Evolutionary conservation across 2,329 filamentous ascomycete genomes (phyloP), one percentile per base, ranked within the genome.

Genomic region (Cryphonectria parasitica): DNA sequence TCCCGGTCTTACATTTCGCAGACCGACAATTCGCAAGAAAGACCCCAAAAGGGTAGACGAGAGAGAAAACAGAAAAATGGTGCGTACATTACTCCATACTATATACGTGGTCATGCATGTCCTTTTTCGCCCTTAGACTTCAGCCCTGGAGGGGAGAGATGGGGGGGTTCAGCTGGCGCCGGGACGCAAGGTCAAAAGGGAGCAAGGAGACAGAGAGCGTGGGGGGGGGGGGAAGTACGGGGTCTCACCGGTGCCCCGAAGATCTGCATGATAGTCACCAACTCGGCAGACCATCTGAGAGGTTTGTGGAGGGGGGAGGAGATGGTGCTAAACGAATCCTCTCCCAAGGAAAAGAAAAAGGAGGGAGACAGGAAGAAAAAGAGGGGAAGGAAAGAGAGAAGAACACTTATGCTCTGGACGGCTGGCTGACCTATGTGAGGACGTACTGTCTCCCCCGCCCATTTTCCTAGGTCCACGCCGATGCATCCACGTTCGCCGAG

Each of bases 401-500:
- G 15, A 49, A 17, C 13, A 49, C 25, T 15, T 56, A 11, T 58
- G 15, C 22, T 13, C n/a, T 28, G 54, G 15, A 11, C n/a, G 45
- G 52, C 36, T 58, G n/a, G 31, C 34, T 31, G 17, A 31, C 34
- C 6, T 8, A n/a, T 54, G n/a, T 43, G 31, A 25, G 19, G 7
- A 7, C 6, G 6, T 19, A 19, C 15, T 45, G 3, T 45, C 3
- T 1, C 43, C 43, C 43, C 43, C 17, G 2, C 43, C 43, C 15
- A 19, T 45, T 45, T 19, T 22, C 36, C 1, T 69, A 90, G 91
- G 91, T 93, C 70, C 93, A 95, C 82, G 92, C 93, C 66, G 92
- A 95, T 78, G 89, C 92, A 3, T 92, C 92, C 67, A 93, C 89
- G 76, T 95, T 95, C 80, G 85, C 83, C 64, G 77, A 85, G 19